A percentile compares a stretch with the other conserved stretches of the same genome.
phyloP scores from a whole-genome alignment of 192 early-diverging fungal genomes.

The Gryganskiella cystojenkinii region DNA sequence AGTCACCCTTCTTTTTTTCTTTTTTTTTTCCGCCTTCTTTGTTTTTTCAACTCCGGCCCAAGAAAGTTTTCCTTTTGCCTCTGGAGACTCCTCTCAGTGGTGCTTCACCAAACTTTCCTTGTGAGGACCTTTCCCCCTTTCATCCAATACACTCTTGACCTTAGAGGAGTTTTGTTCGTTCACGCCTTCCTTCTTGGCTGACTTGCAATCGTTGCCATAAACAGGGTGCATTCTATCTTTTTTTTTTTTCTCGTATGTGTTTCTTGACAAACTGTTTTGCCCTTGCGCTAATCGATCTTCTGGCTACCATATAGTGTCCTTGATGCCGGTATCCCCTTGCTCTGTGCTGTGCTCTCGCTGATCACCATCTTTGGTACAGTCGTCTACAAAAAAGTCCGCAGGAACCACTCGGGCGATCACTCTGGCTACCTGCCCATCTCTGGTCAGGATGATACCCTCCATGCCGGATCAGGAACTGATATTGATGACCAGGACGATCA shows the following conservation, averaged over 20 bases:
- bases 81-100: background rate
- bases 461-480: conserved; percentile 18
- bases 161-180: background rate
- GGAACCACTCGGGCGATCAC: conserved; percentile 36
- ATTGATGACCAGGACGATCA: conserved; percentile 34
- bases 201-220: too few species aligned
- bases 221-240: background rate
- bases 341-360: conserved; percentile 24
- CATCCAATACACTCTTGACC: too few species aligned
- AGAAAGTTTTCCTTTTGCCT: background rate
- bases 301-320: conserved; percentile 22
- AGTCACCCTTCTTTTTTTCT: background rate
- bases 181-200: background rate
- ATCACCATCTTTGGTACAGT: conserved; percentile 22
- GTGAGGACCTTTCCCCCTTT: too few species aligned
- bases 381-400: conserved; percentile 25
- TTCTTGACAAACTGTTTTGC: background rate
- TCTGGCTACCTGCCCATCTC: conserved; percentile 41
- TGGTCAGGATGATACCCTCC: conserved; percentile 21
- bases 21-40: background rate
- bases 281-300: background rate
- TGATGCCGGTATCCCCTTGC: conserved; percentile 34
- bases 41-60: background rate
- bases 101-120: too few species aligned
- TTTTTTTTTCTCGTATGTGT: background rate